These are phyloP conservation scores for Fibroporia radiculosa DNA, from an alignment of 768 basidiomycete species.

Conservation along the genomic window DNA sequence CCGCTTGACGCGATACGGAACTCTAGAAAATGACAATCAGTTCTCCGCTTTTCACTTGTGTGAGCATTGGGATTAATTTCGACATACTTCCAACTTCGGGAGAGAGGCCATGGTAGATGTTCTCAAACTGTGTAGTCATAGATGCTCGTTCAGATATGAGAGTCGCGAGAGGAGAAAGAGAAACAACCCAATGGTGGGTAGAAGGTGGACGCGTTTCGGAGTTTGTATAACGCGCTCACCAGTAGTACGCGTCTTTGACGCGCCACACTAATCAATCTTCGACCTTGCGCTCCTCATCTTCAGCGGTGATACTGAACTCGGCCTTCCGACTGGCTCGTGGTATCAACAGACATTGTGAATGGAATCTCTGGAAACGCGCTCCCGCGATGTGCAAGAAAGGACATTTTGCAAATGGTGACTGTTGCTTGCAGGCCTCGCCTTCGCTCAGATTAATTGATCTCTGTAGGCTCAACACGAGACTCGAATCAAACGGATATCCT, in stretches of 20 bases:
- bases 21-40: slow-evolving; percentile 37
- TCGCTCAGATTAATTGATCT: not conserved
- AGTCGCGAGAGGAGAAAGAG: slow-evolving; percentile 12
- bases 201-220: slow-evolving; percentile 21
- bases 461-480: slow-evolving; percentile 88
- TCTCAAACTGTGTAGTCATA: slow-evolving; percentile 81
- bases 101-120: slow-evolving; percentile 68
- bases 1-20: slow-evolving; percentile 85
- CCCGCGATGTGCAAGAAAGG: slow-evolving; percentile 37
- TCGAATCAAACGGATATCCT: slow-evolving; percentile 77
- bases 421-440: not conserved
- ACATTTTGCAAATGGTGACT: slow-evolving; percentile 89
- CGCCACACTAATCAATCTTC: too few relatives aligned
- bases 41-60: not conserved
- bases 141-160: slow-evolving; percentile 17
- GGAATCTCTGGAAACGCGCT: slow-evolving; percentile 58
- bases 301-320: too few relatives aligned
- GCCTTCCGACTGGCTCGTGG: too few relatives aligned
- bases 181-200: slow-evolving; percentile 7
- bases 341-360: slow-evolving; percentile 19
- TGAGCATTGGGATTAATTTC: not conserved
- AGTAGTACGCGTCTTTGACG: too few relatives aligned
- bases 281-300: too few relatives aligned
- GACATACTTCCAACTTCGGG: slow-evolving; percentile 78
- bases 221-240: slow-evolving; percentile 18